Evolutionary conservation across 768 basidiomycete genomes (phyloP), one percentile per base, ranked within the genome.

Genomic region (Tulasnella sp.): DNA sequence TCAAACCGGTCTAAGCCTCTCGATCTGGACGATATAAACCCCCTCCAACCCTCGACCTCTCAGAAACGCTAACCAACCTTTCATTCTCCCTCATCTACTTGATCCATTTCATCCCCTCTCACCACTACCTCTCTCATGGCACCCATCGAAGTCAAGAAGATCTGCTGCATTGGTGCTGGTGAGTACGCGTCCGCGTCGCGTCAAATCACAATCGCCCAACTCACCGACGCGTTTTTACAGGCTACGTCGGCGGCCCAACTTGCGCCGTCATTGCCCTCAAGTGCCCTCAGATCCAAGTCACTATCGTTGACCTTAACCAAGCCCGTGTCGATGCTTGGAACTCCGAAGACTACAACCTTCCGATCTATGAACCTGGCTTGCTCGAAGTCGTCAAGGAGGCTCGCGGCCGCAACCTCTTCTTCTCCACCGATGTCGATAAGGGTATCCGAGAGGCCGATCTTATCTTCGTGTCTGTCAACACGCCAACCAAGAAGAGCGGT

Each of bases 391-490:
- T 99, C 83, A 92, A 93, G 84, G 86, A 90, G 83, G 92, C 94
- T 54, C 92, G 98, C 73, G 97, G 96, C 41, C 93, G 93, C 86
- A 99, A 99, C 88, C 92, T 99, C 82, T 98, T 98, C 88, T 99
- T 99, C 90, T 94, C 93, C 60, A 97, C 96, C 73, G 92, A 99
- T 83, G 95, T 99, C 82, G 95, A 98, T 86, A 92, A 93, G 85
- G 96, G 89, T 81, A 98, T 99, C 85, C 90, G 88, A 82, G 97
- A 97, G 87, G 97, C 98, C 46, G 96, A 99, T 85, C 92, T 99
- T 82, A 97, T 99, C 87, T 99, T 99, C 85, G 97, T 99, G 85
- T 95, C 93, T 80, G 97, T 99, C 84, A 99, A 99, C 88, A 99
- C 98, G 12, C 98, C 98, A 28, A 99, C 98, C 78, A 99, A 99